Percentiles rank a stretch among this genome's conserved stretches.
Conservation (phyloP, 352 stramenopile genomes). For the Pythium rishiriense region DNA sequence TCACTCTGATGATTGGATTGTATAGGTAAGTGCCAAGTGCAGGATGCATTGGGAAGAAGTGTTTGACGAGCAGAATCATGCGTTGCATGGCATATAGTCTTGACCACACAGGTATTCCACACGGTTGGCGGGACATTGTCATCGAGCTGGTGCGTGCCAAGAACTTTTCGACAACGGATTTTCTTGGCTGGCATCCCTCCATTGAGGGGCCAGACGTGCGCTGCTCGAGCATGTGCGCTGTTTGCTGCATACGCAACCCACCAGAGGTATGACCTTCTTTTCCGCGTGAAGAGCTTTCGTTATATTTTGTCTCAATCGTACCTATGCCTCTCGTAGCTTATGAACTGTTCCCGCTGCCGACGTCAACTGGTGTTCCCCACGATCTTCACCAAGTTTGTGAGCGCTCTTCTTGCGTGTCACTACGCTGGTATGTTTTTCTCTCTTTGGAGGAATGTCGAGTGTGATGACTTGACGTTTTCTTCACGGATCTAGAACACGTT, state of each 20-base stretch:
- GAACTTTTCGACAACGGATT: constrained; percentile 74
- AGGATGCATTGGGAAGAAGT: neutral
- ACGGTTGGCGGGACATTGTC: constrained; percentile 52
- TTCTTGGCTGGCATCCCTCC: constrained; percentile 76
- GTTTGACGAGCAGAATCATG: too few relatives aligned
- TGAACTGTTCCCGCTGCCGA: constrained; percentile 54
- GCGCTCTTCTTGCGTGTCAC: constrained; percentile 64
- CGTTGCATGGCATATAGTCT: constrained; percentile 46
- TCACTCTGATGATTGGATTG: constrained; percentile 76
- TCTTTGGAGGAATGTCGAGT: neutral
- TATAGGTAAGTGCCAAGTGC: constrained; percentile 53
- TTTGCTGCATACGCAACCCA: constrained; percentile 74
- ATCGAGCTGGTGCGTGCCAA: constrained; percentile 55
- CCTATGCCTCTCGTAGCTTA: constrained; percentile 1
- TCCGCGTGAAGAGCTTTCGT: neutral
- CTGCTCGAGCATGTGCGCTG: constrained; percentile 70
- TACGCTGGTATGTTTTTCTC: constrained; percentile 57
- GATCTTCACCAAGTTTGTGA: constrained; percentile 78
- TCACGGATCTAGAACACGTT: constrained; percentile 51
- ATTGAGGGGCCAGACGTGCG: constrained; percentile 72
- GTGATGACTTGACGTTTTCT: neutral
- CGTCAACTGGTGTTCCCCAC: constrained; percentile 68
- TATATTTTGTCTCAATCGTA: neutral
- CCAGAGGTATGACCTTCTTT: constrained; percentile 45
- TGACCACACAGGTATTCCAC: constrained; percentile 60